Evolutionary conservation across 108 stramenopile species (phyloP), one percentile per base, ranked within the genome.

Genomic region (Cylindrotheca fusiformis): DNA sequence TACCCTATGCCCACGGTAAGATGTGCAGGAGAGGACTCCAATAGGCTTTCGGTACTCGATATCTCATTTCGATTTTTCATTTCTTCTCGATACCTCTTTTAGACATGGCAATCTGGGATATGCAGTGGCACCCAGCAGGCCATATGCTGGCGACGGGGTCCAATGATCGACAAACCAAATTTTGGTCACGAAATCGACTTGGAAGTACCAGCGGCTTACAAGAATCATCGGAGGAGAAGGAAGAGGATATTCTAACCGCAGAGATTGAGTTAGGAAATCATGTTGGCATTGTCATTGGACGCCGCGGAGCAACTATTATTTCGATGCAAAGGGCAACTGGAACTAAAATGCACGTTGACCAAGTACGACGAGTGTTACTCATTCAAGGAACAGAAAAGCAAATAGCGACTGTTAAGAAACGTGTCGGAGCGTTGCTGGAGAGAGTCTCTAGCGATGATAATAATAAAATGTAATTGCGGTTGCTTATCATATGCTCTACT

Each of bases 81-180:
- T n/a, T n/a, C n/a, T n/a, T n/a, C n/a, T n/a, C n/a, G n/a, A n/a
- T n/a, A n/a, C n/a, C n/a, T 41, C 6, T 41, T 41, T 41, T 41
- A 41, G 96, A 98, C 45, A 91, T 93, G 84, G 93, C 97, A 23
- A 90, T 98, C 63, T 96, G 96, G 96, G 93, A 93, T 74, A 70
- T 97, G 78, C 86, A 87, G 66, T 98, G 96, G 96, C 96, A 96
- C 76, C 97, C 97, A 2, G 82, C 88, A 4, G 97, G 97, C 5
- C 95, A 96, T 66, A 72, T 93, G 63, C 63, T 98, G 25, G 95
- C 96, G 0, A 93, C 92, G 10, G 96, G 86, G 20, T 76, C 78
- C 48, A 93, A 96, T 72, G 97, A 98, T 75, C 76, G 91, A 44
- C 92, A 88, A 57, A 86, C 87, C 49, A 97, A 97, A 72, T 95